A percentile compares a stretch with the other conserved stretches of the same genome.
Evolutionary conservation across 176 grass and related monocot genomes (phyloP).

Genomic region (Tillandsia leiboldiana): DNA sequence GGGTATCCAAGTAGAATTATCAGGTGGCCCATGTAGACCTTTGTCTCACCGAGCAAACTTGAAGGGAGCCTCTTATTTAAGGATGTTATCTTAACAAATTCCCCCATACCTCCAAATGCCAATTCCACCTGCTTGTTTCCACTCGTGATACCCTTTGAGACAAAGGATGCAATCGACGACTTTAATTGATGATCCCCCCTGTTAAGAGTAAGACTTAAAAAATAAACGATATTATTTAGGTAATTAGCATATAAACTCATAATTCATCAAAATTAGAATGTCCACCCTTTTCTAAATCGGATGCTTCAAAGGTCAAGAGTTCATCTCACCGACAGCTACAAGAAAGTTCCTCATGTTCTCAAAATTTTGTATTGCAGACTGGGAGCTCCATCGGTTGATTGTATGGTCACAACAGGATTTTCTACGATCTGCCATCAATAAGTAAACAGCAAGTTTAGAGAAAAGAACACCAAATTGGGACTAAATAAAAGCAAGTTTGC

Average conservation of each 20-base stretch:
- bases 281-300: conserved; percentile 69
- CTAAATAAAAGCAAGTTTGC: too few relatives aligned
- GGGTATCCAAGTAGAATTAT: conserved; percentile 3
- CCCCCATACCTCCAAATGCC: conserved; percentile 80
- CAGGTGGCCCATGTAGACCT: conserved; percentile 14
- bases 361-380: conserved; percentile 80
- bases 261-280: neutral
- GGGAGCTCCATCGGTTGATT: conserved; percentile 56
- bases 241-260: neutral
- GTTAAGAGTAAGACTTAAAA: neutral
- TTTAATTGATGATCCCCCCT: conserved; percentile 83
- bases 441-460: neutral
- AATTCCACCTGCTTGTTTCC: conserved; percentile 71
- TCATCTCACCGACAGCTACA: conserved; percentile 60
- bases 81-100: conserved; percentile 64
- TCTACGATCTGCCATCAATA: conserved; percentile 46
- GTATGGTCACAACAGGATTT: conserved; percentile 43
- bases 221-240: conserved; percentile 1
- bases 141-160: conserved; percentile 72
- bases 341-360: conserved; percentile 92
- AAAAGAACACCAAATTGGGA: neutral
- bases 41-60: conserved; percentile 27
- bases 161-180: conserved; percentile 90
- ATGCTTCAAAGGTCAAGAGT: conserved; percentile 67
- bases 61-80: conserved; percentile 36